Evolutionary conservation across 768 basidiomycete genomes (phyloP), one percentile per base, ranked within the genome.

Genomic region (Kwoniella europaea): DNA sequence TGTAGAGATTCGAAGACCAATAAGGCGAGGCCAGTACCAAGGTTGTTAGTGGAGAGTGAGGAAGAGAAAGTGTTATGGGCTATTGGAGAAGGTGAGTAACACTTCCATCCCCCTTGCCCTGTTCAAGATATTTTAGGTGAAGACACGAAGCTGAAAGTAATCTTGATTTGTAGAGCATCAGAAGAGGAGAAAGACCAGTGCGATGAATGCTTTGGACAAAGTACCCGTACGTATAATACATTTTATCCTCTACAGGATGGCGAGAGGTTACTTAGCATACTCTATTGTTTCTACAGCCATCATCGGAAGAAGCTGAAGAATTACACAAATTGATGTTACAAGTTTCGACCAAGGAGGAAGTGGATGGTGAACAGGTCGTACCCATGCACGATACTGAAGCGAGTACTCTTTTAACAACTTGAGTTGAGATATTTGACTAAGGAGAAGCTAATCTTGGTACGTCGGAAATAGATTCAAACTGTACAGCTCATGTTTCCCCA

Each of bases 401-500:
- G 24, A 90, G 91, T 82, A 88, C 88, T 29, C 18, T 56, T 41
- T 10, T 9, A 1, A 35, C 35, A 1, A 35, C 35, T 9, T 35
- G 6, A 35, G 7, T 7, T 9, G 35, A 35, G 35, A 35, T 35
- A 35, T 6, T 63, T 13, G 16, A 46, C 13, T 46, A 12, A 16
- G 10, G 7, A 52, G 10, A 18, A 50, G 44, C 18, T 44, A 20
- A 15, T 61, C 57, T 42, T 41, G 9, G 22, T 3, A 35, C 67
- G 22, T 53, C 56, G 35, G 71, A 78, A 79, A 65, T 77, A 15
- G 71, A 43, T 61, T 4, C 59, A 72, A 29, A 73, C 73, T 15
- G 82, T 82, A 1, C 80, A 91, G 86, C 83, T 92, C 35, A 92
- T 92, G 91, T 92, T 92, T 79, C 92, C 91, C 0, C 92, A 92